Conservation (phyloP, 768 basidiomycete species). For the Amanita subjunquillea region DNA sequence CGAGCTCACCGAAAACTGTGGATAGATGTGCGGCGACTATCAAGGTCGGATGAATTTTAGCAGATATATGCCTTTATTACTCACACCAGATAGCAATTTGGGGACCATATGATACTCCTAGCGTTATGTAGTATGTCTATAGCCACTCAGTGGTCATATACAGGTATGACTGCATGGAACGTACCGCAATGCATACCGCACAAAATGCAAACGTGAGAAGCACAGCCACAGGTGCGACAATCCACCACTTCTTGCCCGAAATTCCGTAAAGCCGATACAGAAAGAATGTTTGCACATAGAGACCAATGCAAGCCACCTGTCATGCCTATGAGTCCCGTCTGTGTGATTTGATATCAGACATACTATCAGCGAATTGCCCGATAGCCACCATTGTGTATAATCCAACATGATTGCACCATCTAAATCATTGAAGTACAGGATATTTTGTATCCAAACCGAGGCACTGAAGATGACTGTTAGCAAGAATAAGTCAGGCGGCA, state of each 20-base stretch:
- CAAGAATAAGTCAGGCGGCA: neutral
- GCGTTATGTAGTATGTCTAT: conserved; percentile 19
- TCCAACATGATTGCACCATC: conserved; percentile 18
- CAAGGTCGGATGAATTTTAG: neutral
- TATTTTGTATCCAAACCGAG: conserved; percentile 19
- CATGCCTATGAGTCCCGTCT: neutral
- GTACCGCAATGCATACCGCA: conserved; percentile 17
- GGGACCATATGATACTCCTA: conserved; percentile 6
- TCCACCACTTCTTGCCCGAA: conserved; percentile 12
- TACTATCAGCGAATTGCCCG: conserved; percentile 20
- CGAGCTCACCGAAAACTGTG: conserved; percentile 15
- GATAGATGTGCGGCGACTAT: conserved; percentile 19
- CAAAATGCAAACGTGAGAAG: conserved; percentile 19
- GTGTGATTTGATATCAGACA: neutral
- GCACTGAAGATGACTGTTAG: conserved; percentile 12
- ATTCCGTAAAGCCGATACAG: conserved; percentile 20
- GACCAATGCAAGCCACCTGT: conserved; percentile 20
- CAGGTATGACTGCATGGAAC: neutral
- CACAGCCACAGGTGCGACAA: conserved; percentile 13
- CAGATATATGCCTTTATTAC: neutral
- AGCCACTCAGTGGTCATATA: neutral
- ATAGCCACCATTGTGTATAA: conserved; percentile 23
- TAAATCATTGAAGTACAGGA: conserved; percentile 18
- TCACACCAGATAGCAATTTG: conserved; percentile 19
- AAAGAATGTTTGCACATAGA: conserved; percentile 23